These are phyloP conservation scores for Backusella luteola DNA, from an alignment of 192 early-diverging fungal species.

Conservation along the genomic window DNA sequence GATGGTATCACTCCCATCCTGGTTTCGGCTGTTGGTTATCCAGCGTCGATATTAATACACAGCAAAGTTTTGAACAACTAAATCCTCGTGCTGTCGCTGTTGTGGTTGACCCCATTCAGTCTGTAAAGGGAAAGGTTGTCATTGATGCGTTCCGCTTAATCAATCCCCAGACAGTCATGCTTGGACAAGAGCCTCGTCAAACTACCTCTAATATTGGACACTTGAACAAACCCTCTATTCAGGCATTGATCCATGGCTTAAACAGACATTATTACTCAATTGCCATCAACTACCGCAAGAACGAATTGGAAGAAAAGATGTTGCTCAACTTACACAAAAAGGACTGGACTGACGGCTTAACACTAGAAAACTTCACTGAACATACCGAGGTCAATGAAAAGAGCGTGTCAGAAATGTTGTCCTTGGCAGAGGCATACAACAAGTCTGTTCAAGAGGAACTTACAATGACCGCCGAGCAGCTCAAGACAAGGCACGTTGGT, in stretches of 20 bases:
- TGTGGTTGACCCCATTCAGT: conserved; percentile 99
- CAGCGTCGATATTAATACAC: conserved; percentile 98
- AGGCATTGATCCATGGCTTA: conserved; percentile 96
- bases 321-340: conserved; percentile 98
- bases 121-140: conserved; percentile 99
- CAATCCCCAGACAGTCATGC: conserved; percentile 80
- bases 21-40: conserved; percentile 99
- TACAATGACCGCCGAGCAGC: conserved; percentile 88
- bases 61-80: conserved; percentile 95
- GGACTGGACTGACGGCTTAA: conserved; percentile 97
- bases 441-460: conserved; percentile 98
- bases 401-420: conserved; percentile 85
- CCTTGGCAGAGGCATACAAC: conserved; percentile 90
- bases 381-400: conserved; percentile 84
- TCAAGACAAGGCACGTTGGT: conserved; percentile 98
- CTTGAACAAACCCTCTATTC: conserved; percentile 96
- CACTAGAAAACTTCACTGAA: conserved; percentile 75
- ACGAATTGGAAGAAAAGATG: conserved; percentile 99
- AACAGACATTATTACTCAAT: conserved; percentile 99
- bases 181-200: conserved; percentile 93
- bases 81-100: conserved; percentile 96
- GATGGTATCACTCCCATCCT: conserved; percentile 99
- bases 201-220: conserved; percentile 99
- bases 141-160: conserved; percentile 99
- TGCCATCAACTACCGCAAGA: conserved; percentile 99